Evolutionary conservation across 2,329 filamentous ascomycete species (phyloP).

Genomic region (Fusarium foetens): DNA sequence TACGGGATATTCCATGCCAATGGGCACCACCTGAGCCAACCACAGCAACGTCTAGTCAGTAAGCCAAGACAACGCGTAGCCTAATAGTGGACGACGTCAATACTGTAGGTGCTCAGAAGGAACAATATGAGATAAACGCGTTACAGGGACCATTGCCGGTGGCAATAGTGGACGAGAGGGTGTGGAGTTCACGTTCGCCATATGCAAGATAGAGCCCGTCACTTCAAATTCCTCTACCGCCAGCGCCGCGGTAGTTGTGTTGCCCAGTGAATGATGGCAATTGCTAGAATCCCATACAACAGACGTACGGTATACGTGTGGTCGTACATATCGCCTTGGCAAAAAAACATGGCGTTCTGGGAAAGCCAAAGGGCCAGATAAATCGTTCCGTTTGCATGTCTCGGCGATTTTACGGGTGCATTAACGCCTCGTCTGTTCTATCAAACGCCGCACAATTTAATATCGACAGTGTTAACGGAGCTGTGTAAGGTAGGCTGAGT

Average conservation of each 20-base stretch:
- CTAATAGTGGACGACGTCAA: not conserved
- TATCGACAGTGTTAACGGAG: not conserved
- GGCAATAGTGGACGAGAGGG: slow-evolving; percentile 1
- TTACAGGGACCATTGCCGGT: not conserved
- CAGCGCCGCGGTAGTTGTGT: slow-evolving; percentile 1
- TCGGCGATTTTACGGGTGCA: slow-evolving; percentile 43
- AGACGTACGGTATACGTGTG: not conserved
- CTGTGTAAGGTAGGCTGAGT: not conserved
- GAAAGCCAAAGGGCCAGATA: slow-evolving; percentile 16
- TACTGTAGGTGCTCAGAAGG: not conserved
- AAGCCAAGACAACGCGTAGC: not conserved
- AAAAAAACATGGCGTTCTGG: slow-evolving; percentile 20
- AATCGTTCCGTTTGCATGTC: slow-evolving; percentile 40
- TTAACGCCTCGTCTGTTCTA: slow-evolving; percentile 23
- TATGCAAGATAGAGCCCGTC: slow-evolving; percentile 7
- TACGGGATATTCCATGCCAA: not conserved
- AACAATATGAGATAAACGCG: not conserved
- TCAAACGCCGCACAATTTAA: slow-evolving; percentile 28
- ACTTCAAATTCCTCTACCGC: not conserved
- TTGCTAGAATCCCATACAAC: slow-evolving; percentile 37
- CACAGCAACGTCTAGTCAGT: not conserved
- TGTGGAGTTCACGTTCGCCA: slow-evolving; percentile 5
- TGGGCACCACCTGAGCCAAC: slow-evolving; percentile 7
- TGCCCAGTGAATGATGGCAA: slow-evolving; percentile 34
- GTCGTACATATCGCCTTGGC: not conserved